A percentile compares a stretch with the other conserved stretches of the same genome.
phyloP scores from a whole-genome alignment of 495 filamentous ascomycete genomes.

The Penicillium cataractarum region DNA sequence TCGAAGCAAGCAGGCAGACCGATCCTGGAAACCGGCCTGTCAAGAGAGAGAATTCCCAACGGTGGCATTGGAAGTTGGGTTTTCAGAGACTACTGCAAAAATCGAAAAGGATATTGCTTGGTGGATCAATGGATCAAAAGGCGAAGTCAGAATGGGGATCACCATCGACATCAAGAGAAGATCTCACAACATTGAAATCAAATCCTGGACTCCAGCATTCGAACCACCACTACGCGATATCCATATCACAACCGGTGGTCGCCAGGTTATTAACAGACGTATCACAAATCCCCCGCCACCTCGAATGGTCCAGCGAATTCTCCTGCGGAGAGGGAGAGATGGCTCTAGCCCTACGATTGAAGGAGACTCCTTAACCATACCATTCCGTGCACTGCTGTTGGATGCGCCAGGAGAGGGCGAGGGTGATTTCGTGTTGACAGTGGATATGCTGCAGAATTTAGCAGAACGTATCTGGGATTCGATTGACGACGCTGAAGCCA shows the following conservation, averaged over 20 bases:
- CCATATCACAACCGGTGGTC: not conserved
- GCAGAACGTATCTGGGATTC: not conserved
- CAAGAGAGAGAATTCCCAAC: slow-evolving; percentile 14
- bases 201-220: slow-evolving; percentile 1
- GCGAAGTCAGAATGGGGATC: slow-evolving; percentile 13
- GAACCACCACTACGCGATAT: not conserved
- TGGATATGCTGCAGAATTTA: not conserved
- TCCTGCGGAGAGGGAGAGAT: not conserved
- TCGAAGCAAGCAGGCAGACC: slow-evolving; percentile 11
- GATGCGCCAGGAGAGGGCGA: not conserved
- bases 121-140: slow-evolving; percentile 11
- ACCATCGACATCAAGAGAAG: slow-evolving; percentile 9
- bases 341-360: not conserved
- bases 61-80: slow-evolving; percentile 9
- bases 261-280: not conserved
- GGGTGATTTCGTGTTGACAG: not conserved
- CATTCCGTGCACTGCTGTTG: not conserved
- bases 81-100: slow-evolving; percentile 6
- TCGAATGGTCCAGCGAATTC: not conserved
- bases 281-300: not conserved
- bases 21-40: slow-evolving; percentile 4
- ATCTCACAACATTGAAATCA: not conserved
- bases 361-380: not conserved
- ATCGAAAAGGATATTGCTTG: slow-evolving; percentile 7
- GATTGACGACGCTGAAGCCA: not conserved